Evolutionary conservation across 2,329 filamentous ascomycete genomes (phyloP).

Genomic region (Cordyceps farinosa): DNA sequence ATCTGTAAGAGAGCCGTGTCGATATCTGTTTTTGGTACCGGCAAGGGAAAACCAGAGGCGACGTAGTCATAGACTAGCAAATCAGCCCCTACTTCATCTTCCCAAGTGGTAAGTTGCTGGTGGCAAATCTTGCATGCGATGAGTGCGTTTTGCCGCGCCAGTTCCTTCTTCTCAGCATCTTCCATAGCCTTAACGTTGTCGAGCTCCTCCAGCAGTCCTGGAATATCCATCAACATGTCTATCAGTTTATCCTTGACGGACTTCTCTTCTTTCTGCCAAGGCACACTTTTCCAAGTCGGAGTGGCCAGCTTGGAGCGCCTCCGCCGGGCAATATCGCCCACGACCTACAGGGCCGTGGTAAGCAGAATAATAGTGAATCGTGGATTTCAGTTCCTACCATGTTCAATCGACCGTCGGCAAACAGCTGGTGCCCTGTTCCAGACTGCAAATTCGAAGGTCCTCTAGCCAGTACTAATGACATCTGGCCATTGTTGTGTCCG

Average conservation of each 20-base stretch:
- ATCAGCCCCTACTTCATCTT: conserved; percentile 6
- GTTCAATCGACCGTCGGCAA: conserved; percentile 14
- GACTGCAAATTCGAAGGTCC: neutral
- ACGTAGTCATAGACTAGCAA: neutral
- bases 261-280: conserved; percentile 2
- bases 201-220: conserved; percentile 5
- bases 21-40: conserved; percentile 5
- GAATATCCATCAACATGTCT: conserved; percentile 12
- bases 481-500: conserved; percentile 7
- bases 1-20: conserved; percentile 5
- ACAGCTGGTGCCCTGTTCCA: conserved; percentile 13
- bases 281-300: conserved; percentile 2
- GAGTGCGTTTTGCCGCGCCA: neutral
- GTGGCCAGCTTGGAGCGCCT: neutral
- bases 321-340: conserved; percentile 7
- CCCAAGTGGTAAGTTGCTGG: neutral
- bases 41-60: neutral
- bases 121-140: neutral
- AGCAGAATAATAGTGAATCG: neutral
- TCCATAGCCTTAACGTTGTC: neutral
- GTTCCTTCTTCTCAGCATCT: neutral
- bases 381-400: neutral
- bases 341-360: neutral
- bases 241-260: conserved; percentile 9
- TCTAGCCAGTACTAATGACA: neutral